Evolutionary conservation across 305 asterid genomes (phyloP).

Genomic region (Fraxinus velutina): DNA sequence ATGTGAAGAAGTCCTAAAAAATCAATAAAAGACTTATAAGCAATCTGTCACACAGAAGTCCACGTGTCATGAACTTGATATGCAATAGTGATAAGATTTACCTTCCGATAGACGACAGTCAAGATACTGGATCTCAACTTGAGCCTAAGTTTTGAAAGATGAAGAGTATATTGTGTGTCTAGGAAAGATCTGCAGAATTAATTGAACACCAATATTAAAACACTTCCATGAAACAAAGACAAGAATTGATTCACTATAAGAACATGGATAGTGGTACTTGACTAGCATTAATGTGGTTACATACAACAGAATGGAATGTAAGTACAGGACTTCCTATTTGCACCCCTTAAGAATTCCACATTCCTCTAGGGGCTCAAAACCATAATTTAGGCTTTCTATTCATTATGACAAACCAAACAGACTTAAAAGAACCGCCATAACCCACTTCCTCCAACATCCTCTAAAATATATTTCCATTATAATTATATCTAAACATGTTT

Average conservation of each 20-base stretch:
- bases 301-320: neutral
- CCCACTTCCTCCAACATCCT: neutral
- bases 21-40: neutral
- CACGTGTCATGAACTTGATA: conserved; percentile 5
- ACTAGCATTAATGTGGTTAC: neutral
- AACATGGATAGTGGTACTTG: conserved; percentile 5
- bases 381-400: neutral
- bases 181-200: conserved; percentile 79
- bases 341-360: neutral
- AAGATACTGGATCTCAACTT: conserved; percentile 86
- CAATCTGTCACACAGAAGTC: neutral
- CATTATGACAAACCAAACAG: neutral
- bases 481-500: neutral
- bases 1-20: neutral
- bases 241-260: neutral
- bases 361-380: neutral
- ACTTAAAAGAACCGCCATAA: neutral
- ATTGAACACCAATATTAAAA: conserved; percentile 19
- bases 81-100: conserved; percentile 23
- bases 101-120: conserved; percentile 85
- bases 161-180: conserved; percentile 84
- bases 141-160: conserved; percentile 76
- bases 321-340: neutral
- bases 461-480: neutral
- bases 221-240: neutral